Percentiles rank a stretch among this genome's conserved stretches.
phyloP scores from a whole-genome alignment of 148 eudicot genomes.

The Camellia lanceoleosa region DNA sequence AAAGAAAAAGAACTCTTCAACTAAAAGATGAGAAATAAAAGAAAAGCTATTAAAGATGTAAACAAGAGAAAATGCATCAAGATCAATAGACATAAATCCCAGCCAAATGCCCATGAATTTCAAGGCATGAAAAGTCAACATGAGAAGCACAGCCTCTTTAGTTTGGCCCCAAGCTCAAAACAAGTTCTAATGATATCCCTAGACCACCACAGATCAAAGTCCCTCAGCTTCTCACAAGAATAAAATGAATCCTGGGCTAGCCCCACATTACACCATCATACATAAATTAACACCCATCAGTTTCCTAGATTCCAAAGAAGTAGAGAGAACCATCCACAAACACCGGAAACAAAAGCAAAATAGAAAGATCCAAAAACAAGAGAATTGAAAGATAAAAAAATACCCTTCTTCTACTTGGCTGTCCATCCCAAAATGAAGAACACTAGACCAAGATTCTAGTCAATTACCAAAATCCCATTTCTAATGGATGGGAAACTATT shows the following conservation, averaged over 20 bases:
- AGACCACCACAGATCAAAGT: not conserved
- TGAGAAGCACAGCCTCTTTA: not conserved
- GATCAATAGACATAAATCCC: not conserved
- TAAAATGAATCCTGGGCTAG: not conserved
- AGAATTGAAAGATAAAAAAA: not conserved
- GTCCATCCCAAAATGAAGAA: not conserved
- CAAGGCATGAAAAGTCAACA: not conserved
- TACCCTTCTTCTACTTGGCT: not conserved
- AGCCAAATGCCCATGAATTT: not conserved
- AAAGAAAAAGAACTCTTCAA: too few relatives aligned
- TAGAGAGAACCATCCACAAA: not conserved
- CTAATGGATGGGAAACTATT: not conserved
- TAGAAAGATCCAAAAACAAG: not conserved
- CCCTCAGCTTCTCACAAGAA: constrained; percentile 5
- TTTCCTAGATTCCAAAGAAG: not conserved
- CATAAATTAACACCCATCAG: not conserved
- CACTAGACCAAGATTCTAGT: not conserved
- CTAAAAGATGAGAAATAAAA: not conserved
- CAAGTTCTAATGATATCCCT: not conserved
- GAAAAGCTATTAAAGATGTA: too few relatives aligned
- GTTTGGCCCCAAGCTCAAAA: not conserved
- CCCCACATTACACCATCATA: not conserved
- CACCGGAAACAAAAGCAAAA: not conserved
- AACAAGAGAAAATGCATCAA: not conserved
- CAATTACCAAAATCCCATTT: not conserved